Conservation (phyloP, 1,284 basidiomycete genomes). For the Ustilago nuda region DNA sequence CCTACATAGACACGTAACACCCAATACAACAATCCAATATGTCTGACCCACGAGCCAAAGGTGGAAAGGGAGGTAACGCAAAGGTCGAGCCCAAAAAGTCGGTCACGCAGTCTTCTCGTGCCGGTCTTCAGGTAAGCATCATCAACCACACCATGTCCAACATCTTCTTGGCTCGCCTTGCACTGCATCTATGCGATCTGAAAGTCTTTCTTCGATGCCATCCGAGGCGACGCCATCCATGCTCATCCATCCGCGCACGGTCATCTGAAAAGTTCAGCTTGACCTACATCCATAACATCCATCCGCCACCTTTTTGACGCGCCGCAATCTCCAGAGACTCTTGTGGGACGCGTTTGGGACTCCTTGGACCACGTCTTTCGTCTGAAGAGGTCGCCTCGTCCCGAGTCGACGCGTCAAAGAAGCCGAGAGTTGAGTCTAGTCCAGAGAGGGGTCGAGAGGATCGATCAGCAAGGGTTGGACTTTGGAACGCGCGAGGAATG, state of each 20-base stretch:
- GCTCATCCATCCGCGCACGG: slow-evolving; percentile 12
- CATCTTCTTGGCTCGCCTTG: background rate
- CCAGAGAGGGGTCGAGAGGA: background rate
- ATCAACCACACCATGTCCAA: background rate
- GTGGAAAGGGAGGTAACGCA: slow-evolving; percentile 55
- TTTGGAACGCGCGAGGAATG: background rate
- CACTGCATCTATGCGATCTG: background rate
- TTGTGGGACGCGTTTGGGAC: background rate
- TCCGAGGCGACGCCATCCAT: background rate
- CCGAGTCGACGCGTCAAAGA: slow-evolving; percentile 11
- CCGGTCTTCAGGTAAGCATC: slow-evolving; percentile 64
- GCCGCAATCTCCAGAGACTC: background rate
- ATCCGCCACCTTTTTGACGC: slow-evolving; percentile 16
- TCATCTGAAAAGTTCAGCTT: background rate
- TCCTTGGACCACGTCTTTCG: background rate
- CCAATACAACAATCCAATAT: slow-evolving; percentile 19
- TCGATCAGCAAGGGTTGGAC: background rate
- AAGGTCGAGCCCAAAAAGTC: slow-evolving; percentile 54
- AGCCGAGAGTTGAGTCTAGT: background rate
- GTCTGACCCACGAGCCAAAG: slow-evolving; percentile 57
- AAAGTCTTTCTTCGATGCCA: background rate
- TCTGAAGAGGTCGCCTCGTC: too few species aligned
- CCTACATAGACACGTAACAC: background rate
- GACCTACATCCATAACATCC: slow-evolving; percentile 2
- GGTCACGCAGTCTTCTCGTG: slow-evolving; percentile 59